Evolutionary conservation across 202 grass and related monocot species (phyloP), one percentile per base, ranked within the genome.

Genomic region (Zoysia matrella): DNA sequence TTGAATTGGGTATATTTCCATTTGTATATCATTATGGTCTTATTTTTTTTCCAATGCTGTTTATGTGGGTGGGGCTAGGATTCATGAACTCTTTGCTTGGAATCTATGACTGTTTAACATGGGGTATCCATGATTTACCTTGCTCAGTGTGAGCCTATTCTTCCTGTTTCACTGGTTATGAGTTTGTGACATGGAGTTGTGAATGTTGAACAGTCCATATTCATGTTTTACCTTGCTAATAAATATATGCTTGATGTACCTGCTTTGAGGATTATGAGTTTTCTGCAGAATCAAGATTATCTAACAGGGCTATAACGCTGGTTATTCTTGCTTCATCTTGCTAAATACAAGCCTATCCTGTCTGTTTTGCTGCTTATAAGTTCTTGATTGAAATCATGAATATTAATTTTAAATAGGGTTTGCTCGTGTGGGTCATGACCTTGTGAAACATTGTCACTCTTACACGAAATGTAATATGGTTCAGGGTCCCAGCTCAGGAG

Each of bases 401-500:
- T 6, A 56, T n/a, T 56, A 7, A 7, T 36, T 6, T 44, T 14
- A 47, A 22, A 6, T 47, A 8, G 16, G 14, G 8, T 0, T 49
- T 56, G 5, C 53, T 60, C 42, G 13, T 72, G 36, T 64, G 61
- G 65, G 2, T 56, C 15, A 30, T 72, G 16, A 16, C 61, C 52
- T 46, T 1, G 40, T 71, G 6, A 55, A 76, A 50, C 49, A 14
- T 55, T 46, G 14, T 76, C 4, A 10, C 5, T 56, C 11, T 67
- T 47, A 82, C 45, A 54, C 30, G 14, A 60, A 12, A 74, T 83
- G 30, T 18, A 7, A 74, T 11, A 47, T 84, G 45, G 49, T 63
- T 47, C 73, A 97, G 95, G 95, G 92, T 8, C 92, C 92, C 73
- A 86, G 73, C 46, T 53, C 82, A 45, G 95, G 83, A 87, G 88